Conservation (phyloP, 2,329 filamentous ascomycete species). For the Keithomyces neogunnii region DNA sequence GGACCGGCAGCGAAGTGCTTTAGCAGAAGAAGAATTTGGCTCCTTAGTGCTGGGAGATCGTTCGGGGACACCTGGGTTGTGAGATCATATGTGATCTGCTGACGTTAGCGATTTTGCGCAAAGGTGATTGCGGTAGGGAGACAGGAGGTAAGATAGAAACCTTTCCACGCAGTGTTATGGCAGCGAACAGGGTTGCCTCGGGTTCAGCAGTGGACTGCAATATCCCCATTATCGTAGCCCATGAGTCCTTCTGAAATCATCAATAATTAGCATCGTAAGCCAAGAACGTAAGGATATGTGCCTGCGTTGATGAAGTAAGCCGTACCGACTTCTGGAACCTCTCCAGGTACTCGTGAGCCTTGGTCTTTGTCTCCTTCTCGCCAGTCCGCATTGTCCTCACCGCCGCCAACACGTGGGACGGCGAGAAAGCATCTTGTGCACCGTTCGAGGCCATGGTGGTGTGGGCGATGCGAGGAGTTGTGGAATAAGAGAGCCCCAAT, state of each 20-base stretch:
- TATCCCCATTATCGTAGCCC: slow-evolving; percentile 80
- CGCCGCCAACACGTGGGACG: slow-evolving; percentile 68
- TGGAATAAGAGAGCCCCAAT: neutral
- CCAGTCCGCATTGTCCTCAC: slow-evolving; percentile 87
- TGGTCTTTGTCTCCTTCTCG: slow-evolving; percentile 74
- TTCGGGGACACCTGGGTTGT: slow-evolving; percentile 70
- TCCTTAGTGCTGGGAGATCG: slow-evolving; percentile 68
- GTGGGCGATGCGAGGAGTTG: neutral
- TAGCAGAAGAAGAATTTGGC: slow-evolving; percentile 74
- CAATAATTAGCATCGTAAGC: neutral
- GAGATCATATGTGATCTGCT: slow-evolving; percentile 90
- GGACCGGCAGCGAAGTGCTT: slow-evolving; percentile 75
- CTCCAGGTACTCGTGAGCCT: slow-evolving; percentile 85
- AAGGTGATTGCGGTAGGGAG: neutral
- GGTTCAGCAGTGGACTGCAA: slow-evolving; percentile 73
- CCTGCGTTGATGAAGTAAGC: neutral
- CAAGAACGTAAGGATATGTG: too few species aligned
- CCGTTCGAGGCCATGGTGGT: slow-evolving; percentile 56
- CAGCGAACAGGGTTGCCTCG: slow-evolving; percentile 89
- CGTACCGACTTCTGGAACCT: slow-evolving; percentile 94
- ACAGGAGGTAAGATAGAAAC: slow-evolving; percentile 35
- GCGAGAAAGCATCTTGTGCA: slow-evolving; percentile 64
- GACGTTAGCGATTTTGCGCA: slow-evolving; percentile 4
- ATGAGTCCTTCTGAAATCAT: slow-evolving; percentile 68
- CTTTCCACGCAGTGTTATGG: slow-evolving; percentile 96